A percentile compares a stretch with the other conserved stretches of the same genome.
These are phyloP conservation scores for Yamadazyma pseudoaaseri DNA, from an alignment of 1,139 yeast genomes.

Conservation along the genomic window DNA sequence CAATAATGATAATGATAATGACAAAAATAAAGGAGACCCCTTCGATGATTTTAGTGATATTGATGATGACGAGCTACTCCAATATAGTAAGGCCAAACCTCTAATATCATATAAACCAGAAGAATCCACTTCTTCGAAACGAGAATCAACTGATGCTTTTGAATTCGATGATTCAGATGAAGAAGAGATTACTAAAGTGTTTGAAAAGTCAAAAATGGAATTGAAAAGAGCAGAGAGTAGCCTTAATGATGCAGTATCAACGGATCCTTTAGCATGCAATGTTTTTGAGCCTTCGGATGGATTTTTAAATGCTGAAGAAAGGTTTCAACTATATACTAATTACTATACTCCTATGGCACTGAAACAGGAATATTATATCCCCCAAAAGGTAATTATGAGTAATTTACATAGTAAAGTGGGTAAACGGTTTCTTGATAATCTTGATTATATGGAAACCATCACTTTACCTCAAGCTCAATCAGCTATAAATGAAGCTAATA, in stretches of 20 bases:
- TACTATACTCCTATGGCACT: conserved; percentile 15
- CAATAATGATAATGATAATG: no score
- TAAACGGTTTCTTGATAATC: conserved; percentile 4
- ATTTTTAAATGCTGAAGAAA: conserved; percentile 26
- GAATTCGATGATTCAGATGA: neutral
- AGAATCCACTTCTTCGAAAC: no score
- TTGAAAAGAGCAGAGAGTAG: no score
- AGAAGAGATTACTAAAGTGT: neutral
- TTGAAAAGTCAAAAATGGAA: neutral
- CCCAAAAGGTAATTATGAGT: conserved; percentile 13
- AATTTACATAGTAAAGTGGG: conserved; percentile 3
- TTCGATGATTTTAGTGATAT: no score
- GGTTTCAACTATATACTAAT: conserved; percentile 32
- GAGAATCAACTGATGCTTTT: no score
- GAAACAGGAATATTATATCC: conserved; percentile 21
- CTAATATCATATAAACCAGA: no score
- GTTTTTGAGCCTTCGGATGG: conserved; percentile 24
- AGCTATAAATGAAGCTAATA: conserved; percentile 1
- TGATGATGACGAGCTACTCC: no score
- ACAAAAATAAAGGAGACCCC: no score
- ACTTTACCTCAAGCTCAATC: conserved; percentile 2
- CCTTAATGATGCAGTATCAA: neutral
- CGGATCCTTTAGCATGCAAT: conserved; percentile 5
- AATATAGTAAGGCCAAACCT: no score
- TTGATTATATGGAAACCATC: conserved; percentile 2